Evolutionary conservation across 1,284 basidiomycete genomes (phyloP), one percentile per base, ranked within the genome.

Genomic region (Puccinia polysora): DNA sequence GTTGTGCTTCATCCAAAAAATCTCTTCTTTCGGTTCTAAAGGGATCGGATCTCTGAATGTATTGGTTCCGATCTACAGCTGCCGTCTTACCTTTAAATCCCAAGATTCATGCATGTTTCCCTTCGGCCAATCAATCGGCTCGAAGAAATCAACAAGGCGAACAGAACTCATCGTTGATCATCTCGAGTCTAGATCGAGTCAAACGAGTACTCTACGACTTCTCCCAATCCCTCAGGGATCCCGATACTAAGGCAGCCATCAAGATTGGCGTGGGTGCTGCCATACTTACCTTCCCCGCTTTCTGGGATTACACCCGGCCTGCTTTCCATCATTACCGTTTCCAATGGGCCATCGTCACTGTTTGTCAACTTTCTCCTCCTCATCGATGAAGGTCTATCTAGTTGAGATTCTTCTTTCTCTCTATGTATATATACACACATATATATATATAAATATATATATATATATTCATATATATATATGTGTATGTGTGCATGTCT

Each of bases 201-300:
- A 70, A 70, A 20, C 40, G 68, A 10, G 10, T 38, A 4, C 25
- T 70, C 14, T 70, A 60, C 23, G 58, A 70, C 40, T 62, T 62
- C 25, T 40, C 53, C 8, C 43, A 70, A n/a, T 76, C 76, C 23
- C 73, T 77, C 56, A 74, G 74, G 18, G 74, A 78, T 70, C 76
- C 78, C 1, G 77, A 79, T 58, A 75, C 75, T 30, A 78, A 78
- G 47, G 78, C 77, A 52, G 75, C 77, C 14, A 78, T 79, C 74
- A 79, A 79, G 65, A 75, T 78, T n/a, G 78, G 78, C 6, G 52
- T 74, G 12, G 78, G 78, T 20, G 75, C 75, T 56, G 78, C 77
- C 8, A 18, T 77, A 1, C 65, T 78, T n/a, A 77, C 77, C 18
- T 75, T 75, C 14, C 78, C 78, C 0, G 78, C 78, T 10, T 78